Conservation (phyloP, 1,284 basidiomycete genomes). For the Tausonia pullulans region DNA sequence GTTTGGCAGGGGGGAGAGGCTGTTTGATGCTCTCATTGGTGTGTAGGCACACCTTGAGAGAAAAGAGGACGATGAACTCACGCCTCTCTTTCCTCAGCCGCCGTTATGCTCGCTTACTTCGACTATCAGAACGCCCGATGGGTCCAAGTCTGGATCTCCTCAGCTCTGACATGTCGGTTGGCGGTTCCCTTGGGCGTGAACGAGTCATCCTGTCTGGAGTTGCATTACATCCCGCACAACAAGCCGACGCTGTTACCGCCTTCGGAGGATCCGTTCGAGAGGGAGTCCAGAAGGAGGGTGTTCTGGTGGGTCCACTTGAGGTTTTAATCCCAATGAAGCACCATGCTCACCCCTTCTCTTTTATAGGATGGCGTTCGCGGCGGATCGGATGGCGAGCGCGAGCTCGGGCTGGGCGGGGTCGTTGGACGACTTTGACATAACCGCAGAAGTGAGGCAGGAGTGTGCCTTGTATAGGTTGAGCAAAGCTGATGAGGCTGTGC, state of each 20-base stretch:
- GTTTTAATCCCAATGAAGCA: neutral
- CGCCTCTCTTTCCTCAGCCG: neutral
- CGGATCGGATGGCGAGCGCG: slow-evolving; percentile 4
- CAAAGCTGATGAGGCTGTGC: neutral
- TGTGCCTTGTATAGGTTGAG: too few species aligned
- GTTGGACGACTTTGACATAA: slow-evolving; percentile 11
- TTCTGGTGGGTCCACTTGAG: slow-evolving; percentile 3
- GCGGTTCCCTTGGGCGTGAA: slow-evolving; percentile 8
- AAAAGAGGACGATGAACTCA: neutral
- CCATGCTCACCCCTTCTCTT: neutral
- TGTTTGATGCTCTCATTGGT: slow-evolving; percentile 12
- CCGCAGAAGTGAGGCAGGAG: neutral
- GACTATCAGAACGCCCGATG: slow-evolving; percentile 11
- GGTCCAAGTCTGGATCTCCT: slow-evolving; percentile 7
- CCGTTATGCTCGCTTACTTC: slow-evolving; percentile 4
- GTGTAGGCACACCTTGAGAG: neutral
- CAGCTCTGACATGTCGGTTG: neutral
- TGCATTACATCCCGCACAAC: neutral
- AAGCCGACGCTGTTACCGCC: slow-evolving; percentile 7
- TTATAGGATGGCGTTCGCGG: neutral
- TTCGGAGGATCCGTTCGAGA: slow-evolving; percentile 7
- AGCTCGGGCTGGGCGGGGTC: slow-evolving; percentile 8
- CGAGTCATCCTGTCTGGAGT: neutral
- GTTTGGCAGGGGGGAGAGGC: neutral
- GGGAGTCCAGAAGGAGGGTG: slow-evolving; percentile 3